Percentiles rank a stretch among this genome's conserved stretches.
These are phyloP conservation scores for Saccharomyces pastorianus DNA, from an alignment of 1,139 yeast species.

Conservation along the genomic window DNA sequence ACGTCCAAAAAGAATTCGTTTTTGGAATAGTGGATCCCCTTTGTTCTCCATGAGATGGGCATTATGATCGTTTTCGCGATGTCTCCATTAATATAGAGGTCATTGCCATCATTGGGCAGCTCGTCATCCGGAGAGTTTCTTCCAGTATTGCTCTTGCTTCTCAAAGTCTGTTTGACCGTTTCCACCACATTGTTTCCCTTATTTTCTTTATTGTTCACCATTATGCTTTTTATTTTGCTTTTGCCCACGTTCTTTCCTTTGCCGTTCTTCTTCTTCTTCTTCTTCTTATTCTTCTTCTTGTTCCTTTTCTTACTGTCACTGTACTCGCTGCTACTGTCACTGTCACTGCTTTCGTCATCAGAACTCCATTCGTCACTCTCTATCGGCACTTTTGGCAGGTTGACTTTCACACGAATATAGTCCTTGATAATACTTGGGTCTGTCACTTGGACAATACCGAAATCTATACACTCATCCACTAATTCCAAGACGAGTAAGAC, in stretches of 20 bases:
- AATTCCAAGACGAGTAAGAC: constrained; percentile 62
- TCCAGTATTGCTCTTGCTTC: constrained; percentile 1
- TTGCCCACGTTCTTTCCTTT: not conserved
- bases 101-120: constrained; percentile 18
- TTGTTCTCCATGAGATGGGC: constrained; percentile 73
- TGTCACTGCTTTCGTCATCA: constrained; percentile 10
- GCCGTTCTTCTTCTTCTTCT: constrained; percentile 6
- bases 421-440: constrained; percentile 65
- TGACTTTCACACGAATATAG: constrained; percentile 43
- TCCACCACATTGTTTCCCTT: constrained; percentile 8
- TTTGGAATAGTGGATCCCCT: constrained; percentile 68
- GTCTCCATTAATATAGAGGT: constrained; percentile 46
- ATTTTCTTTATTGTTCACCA: constrained; percentile 3
- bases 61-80: constrained; percentile 66
- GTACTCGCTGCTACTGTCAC: constrained; percentile 9
- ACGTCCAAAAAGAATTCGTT: constrained; percentile 75
- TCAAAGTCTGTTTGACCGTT: not conserved
- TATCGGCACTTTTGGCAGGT: constrained; percentile 13
- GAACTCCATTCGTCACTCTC: constrained; percentile 12
- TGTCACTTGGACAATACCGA: constrained; percentile 65
- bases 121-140: constrained; percentile 11
- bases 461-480: constrained; percentile 67
- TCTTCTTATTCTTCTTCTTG: constrained; percentile 5
- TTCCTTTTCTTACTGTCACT: constrained; percentile 12
- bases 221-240: constrained; percentile 1